Percentiles rank a stretch among this genome's conserved stretches.
Conservation (phyloP, 2,329 filamentous ascomycete genomes). For the Sarocladium oryzae region DNA sequence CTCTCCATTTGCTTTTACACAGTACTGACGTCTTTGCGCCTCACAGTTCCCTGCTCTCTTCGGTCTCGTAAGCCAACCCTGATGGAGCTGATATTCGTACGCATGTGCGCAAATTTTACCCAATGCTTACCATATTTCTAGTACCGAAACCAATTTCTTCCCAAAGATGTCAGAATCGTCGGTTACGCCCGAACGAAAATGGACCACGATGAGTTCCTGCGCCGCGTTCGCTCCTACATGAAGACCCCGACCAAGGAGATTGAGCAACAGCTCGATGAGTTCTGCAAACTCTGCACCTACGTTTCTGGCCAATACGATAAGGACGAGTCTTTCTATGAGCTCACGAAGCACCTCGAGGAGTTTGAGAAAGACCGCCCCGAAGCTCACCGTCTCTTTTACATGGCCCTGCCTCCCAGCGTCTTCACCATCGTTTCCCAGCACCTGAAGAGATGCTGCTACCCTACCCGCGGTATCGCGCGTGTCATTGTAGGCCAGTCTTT, state of each 20-base stretch:
- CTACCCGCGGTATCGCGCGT: constrained; percentile 79
- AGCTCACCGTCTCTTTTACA: constrained; percentile 95
- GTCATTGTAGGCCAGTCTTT: constrained; percentile 68
- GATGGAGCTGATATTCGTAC: background rate
- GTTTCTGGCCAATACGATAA: constrained; percentile 97
- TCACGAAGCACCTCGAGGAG: constrained; percentile 79
- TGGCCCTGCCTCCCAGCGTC: constrained; percentile 95
- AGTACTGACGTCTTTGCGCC: constrained; percentile 9
- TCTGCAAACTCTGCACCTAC: constrained; percentile 83
- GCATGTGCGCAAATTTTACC: background rate
- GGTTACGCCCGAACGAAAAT: constrained; percentile 99
- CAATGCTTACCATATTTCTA: constrained; percentile 30
- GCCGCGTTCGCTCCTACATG: constrained; percentile 94
- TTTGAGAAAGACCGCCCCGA: constrained; percentile 77
- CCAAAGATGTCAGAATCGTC: constrained; percentile 91
- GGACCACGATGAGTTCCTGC: constrained; percentile 93
- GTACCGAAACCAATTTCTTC: constrained; percentile 99
- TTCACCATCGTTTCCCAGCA: constrained; percentile 98
- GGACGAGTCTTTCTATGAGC: constrained; percentile 83
- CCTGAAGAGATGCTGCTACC: constrained; percentile 95
- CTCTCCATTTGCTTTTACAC: constrained; percentile 16
- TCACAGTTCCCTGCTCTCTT: constrained; percentile 89
- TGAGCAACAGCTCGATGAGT: constrained; percentile 89
- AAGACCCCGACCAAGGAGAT: constrained; percentile 97
- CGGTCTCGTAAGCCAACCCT: constrained; percentile 70